Percentiles rank a stretch among this genome's conserved stretches.
Conservation (phyloP, 768 basidiomycete genomes). For the Phylloporus sp. region DNA sequence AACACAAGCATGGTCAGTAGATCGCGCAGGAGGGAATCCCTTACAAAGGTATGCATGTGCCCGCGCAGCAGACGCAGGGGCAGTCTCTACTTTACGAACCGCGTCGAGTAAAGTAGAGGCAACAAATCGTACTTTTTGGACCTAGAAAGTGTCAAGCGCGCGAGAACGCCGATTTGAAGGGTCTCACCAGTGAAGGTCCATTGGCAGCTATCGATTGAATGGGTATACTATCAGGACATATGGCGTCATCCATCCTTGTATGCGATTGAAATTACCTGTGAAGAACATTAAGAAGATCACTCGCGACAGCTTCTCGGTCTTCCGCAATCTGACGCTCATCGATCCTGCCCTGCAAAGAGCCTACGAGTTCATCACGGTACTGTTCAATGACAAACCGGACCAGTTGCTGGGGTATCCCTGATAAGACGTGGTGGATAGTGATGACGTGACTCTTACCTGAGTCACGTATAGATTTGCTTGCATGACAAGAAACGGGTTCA, state of each 20-base stretch:
- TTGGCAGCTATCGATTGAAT: conserved; percentile 91
- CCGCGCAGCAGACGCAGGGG: conserved; percentile 74
- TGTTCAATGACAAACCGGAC: conserved; percentile 91
- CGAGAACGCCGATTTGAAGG: not conserved
- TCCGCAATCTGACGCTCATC: conserved; percentile 65
- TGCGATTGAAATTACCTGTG: conserved; percentile 51
- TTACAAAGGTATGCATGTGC: conserved; percentile 85
- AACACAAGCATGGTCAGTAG: conserved; percentile 3
- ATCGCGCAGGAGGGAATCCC: conserved; percentile 20
- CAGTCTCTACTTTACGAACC: conserved; percentile 75
- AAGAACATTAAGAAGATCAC: conserved; percentile 81
- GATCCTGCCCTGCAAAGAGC: conserved; percentile 59
- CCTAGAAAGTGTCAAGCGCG: conserved; percentile 38
- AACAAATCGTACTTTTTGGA: conserved; percentile 91
- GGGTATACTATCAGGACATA: conserved; percentile 59
- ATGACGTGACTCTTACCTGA: conserved; percentile 50
- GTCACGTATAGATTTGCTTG: conserved; percentile 92
- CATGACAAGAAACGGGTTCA: conserved; percentile 88
- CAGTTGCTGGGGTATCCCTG: conserved; percentile 61
- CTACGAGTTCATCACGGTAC: conserved; percentile 82
- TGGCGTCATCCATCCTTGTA: conserved; percentile 2
- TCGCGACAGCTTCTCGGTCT: conserved; percentile 80
- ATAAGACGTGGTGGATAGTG: not conserved
- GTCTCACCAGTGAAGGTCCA: conserved; percentile 67
- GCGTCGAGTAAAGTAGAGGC: conserved; percentile 86